Base-by-base conservation (phyloP, 2,329 filamentous ascomycete species). In the Alternaria tenuissima region DNA sequence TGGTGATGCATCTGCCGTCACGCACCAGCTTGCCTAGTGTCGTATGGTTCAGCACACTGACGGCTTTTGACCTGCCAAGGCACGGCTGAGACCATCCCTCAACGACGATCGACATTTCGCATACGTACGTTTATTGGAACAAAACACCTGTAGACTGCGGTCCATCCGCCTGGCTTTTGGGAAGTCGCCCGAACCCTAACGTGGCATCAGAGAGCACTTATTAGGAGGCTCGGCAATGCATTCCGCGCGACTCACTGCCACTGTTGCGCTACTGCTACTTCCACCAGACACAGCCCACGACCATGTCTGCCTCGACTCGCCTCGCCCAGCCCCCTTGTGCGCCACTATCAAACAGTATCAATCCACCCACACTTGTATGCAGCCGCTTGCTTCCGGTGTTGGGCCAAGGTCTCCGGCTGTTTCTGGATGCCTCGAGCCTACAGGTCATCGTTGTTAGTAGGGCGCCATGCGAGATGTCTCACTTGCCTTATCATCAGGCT, bases 91-190 rank as follows among this genome's bases (percentile, higher is more conserved):
- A 48, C 34, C 32, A 48, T 20, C 30, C 32, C 11, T 34, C 18
- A 48, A 22, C 30, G 46, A 36, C 46, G 46, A 38, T 49, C 30
- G 46, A 8, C 20, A 49, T 49, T 49, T 49, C 46, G 20, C 32
- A 22, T 36, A n/a, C 20, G 20, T 49, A 30, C 1, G 36, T n/a
- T 38, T 3, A 49, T 3, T 49, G 32, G 32, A 26, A 32, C 46
- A 49, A 38, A 24, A 16, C 34, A 49, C 22, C 8, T 22, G 14
- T 41, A 36, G 39, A 24, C 9, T 53, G 26, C 38, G 34, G 18
- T 58, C 7, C 34, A 49, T n/a, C 46, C 16, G 36, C 16, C 18
- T 28, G 20, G 32, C n/a, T 16, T 32, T 28, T 41, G 20, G 14
- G 18, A 22, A n/a, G n/a, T 36, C 28, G 9, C 30, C 39, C 32